Evolutionary conservation across 805 yeast genomes (phyloP), one percentile per base, ranked within the genome.

Genomic region (Zygosaccharomyces siamensis): DNA sequence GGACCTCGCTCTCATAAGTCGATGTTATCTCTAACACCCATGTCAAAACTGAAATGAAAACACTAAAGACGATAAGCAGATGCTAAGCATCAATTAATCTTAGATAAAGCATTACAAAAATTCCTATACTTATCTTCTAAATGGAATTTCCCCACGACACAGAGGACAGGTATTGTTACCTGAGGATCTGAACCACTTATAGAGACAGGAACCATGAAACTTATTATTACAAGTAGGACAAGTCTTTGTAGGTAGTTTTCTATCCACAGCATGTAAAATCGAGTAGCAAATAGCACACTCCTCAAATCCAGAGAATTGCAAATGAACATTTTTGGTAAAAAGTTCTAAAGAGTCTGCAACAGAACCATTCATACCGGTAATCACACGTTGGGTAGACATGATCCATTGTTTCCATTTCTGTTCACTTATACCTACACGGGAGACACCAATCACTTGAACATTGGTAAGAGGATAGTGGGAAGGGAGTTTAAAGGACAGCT

Each of bases 221-320:
- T 86, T 88, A 73, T 93, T 92, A 61, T 81, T 81, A 75, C 99
- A 93, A 0, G 96, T 89, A 12, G 84, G 74, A 69, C 99, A 93
- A 2, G 77, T 77, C 68, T 89, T 90, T 43, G 89, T 81, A 5
- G 99, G 99, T 49, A 93, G 75, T 6, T 96, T 84, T 59, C 86
- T 87, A 61, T 89, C 97, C 53, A 86, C 89, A 11, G 76, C 76
- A 62, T 90, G 96, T 54, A 93, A 71, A 48, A 92, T 84, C 12
- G 96, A 86, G 66, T 93, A 93, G 66, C 99, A 93, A 57, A 93
- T 89, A 2, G 98, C 96, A 76, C 99, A 93, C 51, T 92, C 98
- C 60, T 89, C 97, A 55, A 88, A 89, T 0, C 97, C 97, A 7
- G 90, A 86, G 66, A 95, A 90, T 63, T 90, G 95, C 58, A 86